Evolutionary conservation across 805 yeast genomes (phyloP).

Genomic region (Metschnikowia henanensis): DNA sequence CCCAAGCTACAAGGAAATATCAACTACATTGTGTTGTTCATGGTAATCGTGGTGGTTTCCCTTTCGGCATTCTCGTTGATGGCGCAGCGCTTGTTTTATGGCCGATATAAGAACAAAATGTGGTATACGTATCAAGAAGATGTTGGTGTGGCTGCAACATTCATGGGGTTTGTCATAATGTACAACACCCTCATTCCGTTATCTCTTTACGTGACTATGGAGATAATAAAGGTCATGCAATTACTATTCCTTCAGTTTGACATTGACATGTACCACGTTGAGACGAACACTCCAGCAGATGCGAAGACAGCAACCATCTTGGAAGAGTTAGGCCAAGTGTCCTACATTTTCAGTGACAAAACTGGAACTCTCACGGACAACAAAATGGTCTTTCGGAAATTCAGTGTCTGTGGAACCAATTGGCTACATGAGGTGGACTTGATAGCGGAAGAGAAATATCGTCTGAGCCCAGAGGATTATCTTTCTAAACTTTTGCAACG

Average conservation of each 20-base stretch:
- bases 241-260: slow-evolving; percentile 81
- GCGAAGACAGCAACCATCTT: slow-evolving; percentile 94
- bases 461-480: slow-evolving; percentile 5
- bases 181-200: slow-evolving; percentile 94
- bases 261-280: slow-evolving; percentile 89
- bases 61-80: slow-evolving; percentile 80
- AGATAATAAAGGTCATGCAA: slow-evolving; percentile 88
- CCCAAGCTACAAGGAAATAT: slow-evolving; percentile 87
- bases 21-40: slow-evolving; percentile 79
- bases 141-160: slow-evolving; percentile 83
- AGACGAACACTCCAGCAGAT: slow-evolving; percentile 86
- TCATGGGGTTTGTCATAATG: slow-evolving; percentile 97
- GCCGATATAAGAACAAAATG: slow-evolving; percentile 36
- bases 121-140: slow-evolving; percentile 80
- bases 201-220: slow-evolving; percentile 95
- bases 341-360: slow-evolving; percentile 92
- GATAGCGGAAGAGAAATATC: slow-evolving; percentile 27
- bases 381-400: slow-evolving; percentile 86
- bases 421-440: slow-evolving; percentile 81
- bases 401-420: slow-evolving; percentile 83
- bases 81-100: slow-evolving; percentile 63
- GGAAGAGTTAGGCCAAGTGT: slow-evolving; percentile 96
- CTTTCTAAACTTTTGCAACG: slow-evolving; percentile 3
- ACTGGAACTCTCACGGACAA: slow-evolving; percentile 98
- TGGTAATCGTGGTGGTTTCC: slow-evolving; percentile 78